These are phyloP conservation scores for Crithidia bombi DNA, from an alignment of 208 protist species.

Conservation along the genomic window DNA sequence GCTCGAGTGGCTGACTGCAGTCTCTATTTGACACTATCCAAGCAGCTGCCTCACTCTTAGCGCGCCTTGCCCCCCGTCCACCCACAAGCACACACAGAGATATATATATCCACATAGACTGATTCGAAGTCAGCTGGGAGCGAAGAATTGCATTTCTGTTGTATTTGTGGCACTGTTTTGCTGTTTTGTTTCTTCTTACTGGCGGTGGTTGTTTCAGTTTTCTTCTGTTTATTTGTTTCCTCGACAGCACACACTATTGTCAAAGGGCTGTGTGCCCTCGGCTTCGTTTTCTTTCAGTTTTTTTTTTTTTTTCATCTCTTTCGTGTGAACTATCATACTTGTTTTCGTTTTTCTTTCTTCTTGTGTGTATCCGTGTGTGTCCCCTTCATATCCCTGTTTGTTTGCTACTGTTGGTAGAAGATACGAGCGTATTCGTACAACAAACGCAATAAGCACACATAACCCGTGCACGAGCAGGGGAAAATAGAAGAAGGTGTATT, in stretches of 20 bases:
- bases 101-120: too few species aligned
- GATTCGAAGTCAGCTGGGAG: too few species aligned
- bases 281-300: not conserved
- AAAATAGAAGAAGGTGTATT: not conserved
- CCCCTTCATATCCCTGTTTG: not conserved
- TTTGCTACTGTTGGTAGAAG: not conserved
- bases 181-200: too few species aligned
- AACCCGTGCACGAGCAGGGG: not conserved
- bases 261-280: not conserved
- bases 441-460: not conserved
- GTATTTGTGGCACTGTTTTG: too few species aligned
- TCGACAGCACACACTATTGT: not conserved
- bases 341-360: not conserved
- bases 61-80: not conserved
- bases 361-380: too few species aligned
- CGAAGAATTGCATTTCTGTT: too few species aligned
- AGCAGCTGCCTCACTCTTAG: not conserved
- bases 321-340: not conserved
- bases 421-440: not conserved
- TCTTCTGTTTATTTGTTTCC: not conserved
- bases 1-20: not conserved
- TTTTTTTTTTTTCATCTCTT: conserved; percentile 3
- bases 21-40: conserved; percentile 1
- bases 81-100: not conserved
- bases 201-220: too few species aligned